Evolutionary conservation across 2,329 filamentous ascomycete genomes (phyloP), one percentile per base, ranked within the genome.

Genomic region (Penicillium brevicompactum): DNA sequence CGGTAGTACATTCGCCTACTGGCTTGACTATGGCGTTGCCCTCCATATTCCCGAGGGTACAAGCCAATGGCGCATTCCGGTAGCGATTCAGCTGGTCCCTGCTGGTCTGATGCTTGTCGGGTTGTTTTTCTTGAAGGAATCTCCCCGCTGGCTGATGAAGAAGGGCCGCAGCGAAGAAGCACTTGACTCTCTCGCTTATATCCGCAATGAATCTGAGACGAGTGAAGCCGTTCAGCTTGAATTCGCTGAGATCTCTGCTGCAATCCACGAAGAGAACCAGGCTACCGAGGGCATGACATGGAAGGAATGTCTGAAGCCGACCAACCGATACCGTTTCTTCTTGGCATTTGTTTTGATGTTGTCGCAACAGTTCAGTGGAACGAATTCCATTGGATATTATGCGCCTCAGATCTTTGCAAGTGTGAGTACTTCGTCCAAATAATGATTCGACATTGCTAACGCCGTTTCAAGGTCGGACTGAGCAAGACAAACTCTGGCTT

Each of bases 121-220:
- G 0, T 74, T 83, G 13, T 62, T 80, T 43, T 82, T 82, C 67
- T 73, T 81, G 44, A 81, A 80, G 50, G 81, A 83, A 55, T 79
- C 76, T 2, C 79, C 81, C 1, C 76, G 81, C 16, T 83, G 80
- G 79, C 73, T 83, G n/a, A 76, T 80, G n/a, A 78, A 79, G 61
- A 78, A 82, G 69, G 77, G 78, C 51, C 74, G 76, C 2, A 67
- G 77, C 16, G 68, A 75, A 4, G 77, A 80, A 18, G 81, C 80
- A 1, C 72, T 70, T 8, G 55, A 61, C 10, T 70, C 71, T 0
- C 64, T 77, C 1, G 67, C 70, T 9, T 73, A 74, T 53, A 74
- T 76, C 50, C 70, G 71, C 4, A 72, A 70, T 54, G 70, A 71
- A 47, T 31, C 64, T 1, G 44, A 57, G 8, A 56, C 61, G 32